Evolutionary conservation across 2,329 filamentous ascomycete species (phyloP).

Genomic region (Colletotrichum filicis): DNA sequence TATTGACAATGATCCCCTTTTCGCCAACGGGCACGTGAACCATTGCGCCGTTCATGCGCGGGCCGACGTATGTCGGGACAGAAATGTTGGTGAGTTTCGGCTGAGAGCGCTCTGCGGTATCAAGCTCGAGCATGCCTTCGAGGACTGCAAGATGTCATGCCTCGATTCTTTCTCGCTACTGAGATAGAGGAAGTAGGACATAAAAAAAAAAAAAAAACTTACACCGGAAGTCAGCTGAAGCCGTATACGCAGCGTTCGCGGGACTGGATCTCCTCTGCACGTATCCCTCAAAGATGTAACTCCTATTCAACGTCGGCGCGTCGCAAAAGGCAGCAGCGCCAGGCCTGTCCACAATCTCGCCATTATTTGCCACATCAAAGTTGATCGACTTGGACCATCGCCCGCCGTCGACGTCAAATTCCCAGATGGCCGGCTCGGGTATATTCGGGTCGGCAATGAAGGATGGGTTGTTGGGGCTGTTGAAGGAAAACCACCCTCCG

Average conservation of each 20-base stretch:
- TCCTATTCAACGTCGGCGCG: slow-evolving; percentile 31
- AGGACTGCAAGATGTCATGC: slow-evolving; percentile 11
- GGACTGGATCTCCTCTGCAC: slow-evolving; percentile 31
- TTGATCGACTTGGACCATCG: slow-evolving; percentile 11
- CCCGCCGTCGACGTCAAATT: slow-evolving; percentile 19
- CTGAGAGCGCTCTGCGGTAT: slow-evolving; percentile 14
- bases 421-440: slow-evolving; percentile 23
- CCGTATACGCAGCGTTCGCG: slow-evolving; percentile 27
- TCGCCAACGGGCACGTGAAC: slow-evolving; percentile 37
- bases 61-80: slow-evolving; percentile 34
- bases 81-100: slow-evolving; percentile 38
- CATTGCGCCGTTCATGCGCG: slow-evolving; percentile 39
- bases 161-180: too few species aligned
- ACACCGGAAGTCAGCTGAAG: slow-evolving; percentile 30
- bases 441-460: slow-evolving; percentile 24
- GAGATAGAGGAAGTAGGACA: neutral
- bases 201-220: neutral
- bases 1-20: slow-evolving; percentile 33
- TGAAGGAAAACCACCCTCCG: slow-evolving; percentile 38
- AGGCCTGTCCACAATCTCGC: slow-evolving; percentile 26
- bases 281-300: slow-evolving; percentile 37
- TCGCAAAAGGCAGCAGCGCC: slow-evolving; percentile 36
- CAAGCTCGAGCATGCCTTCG: slow-evolving; percentile 36
- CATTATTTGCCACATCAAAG: slow-evolving; percentile 26
- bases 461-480: slow-evolving; percentile 30